Evolutionary conservation across 345 rosid species (phyloP).

Genomic region (Eucalyptus cloeziana): DNA sequence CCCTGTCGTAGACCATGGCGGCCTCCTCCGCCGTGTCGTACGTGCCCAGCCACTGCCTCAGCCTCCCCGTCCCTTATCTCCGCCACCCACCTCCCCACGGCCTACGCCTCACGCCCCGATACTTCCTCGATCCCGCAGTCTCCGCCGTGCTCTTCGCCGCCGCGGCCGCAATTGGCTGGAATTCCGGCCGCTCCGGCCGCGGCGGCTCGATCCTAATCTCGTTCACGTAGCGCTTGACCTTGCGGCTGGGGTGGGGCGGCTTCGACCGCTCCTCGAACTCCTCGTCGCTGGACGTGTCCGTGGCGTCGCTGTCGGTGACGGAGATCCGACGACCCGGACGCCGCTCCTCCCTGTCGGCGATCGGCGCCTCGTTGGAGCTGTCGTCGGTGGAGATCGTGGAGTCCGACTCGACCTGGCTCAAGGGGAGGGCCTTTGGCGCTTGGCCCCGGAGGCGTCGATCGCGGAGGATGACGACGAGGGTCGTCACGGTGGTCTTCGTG

Average conservation of each 20-base stretch:
- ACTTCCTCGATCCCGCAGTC: conserved; percentile 5
- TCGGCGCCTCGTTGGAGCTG: background rate
- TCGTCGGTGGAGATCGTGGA: background rate
- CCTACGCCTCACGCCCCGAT: conserved; percentile 27
- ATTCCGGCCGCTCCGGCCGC: background rate
- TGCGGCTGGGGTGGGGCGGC: background rate
- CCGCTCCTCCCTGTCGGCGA: background rate
- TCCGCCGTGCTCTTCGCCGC: background rate
- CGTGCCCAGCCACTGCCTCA: conserved; percentile 23
- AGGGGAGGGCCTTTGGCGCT: background rate
- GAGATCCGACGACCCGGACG: conserved; percentile 14
- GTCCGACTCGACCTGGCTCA: background rate
- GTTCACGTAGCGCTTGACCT: conserved; percentile 12
- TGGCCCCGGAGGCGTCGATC: background rate
- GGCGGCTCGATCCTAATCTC: conserved; percentile 13
- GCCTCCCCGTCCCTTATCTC: conserved; percentile 25
- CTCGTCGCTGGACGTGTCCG: conserved; percentile 26
- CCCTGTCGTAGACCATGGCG: conserved; percentile 22
- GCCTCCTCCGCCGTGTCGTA: conserved; percentile 33
- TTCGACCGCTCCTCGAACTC: background rate
- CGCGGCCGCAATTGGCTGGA: background rate
- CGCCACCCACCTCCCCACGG: conserved; percentile 35
- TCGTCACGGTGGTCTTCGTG: background rate
- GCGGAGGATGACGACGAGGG: background rate
- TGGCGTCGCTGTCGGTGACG: conserved; percentile 28